Conservation (phyloP, 495 filamentous ascomycete species). For the Penicillium fimorum region DNA sequence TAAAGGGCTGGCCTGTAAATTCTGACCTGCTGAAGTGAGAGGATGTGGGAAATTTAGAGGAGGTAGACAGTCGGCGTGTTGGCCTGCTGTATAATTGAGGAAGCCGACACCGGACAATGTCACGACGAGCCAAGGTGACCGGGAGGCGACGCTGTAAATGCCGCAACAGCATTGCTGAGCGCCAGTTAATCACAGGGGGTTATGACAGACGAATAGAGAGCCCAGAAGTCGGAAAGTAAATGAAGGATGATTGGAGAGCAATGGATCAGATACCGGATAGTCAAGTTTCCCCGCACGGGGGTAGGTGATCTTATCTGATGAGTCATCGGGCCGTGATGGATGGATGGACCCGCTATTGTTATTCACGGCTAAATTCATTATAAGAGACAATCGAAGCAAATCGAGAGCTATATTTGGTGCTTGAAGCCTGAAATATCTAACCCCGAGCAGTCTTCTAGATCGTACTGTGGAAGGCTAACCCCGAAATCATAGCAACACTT, state of each 20-base stretch:
- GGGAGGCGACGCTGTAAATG: slow-evolving; percentile 20
- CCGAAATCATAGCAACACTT: background rate
- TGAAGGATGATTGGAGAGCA: slow-evolving; percentile 2
- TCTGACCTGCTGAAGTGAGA: slow-evolving; percentile 63
- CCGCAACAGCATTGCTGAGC: slow-evolving; percentile 25
- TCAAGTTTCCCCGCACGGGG: slow-evolving; percentile 28
- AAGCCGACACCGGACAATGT: slow-evolving; percentile 22
- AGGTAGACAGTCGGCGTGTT: slow-evolving; percentile 29
- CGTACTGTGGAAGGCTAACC: background rate
- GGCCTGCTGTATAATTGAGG: slow-evolving; percentile 5
- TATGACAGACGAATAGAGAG: slow-evolving; percentile 4
- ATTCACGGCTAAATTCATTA: background rate
- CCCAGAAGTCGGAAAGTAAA: background rate
- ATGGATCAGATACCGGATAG: slow-evolving; percentile 27
- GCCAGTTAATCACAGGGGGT: background rate
- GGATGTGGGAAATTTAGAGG: slow-evolving; percentile 37
- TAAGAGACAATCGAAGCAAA: slow-evolving; percentile 8
- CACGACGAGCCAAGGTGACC: slow-evolving; percentile 16
- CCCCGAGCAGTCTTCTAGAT: background rate
- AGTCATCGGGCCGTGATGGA: slow-evolving; percentile 20
- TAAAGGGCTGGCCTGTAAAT: slow-evolving; percentile 65
- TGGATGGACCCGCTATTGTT: background rate
- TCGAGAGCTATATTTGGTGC: background rate
- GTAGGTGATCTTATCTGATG: slow-evolving; percentile 31
- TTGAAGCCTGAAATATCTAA: background rate